Percentiles rank a stretch among this genome's conserved stretches.
phyloP scores from a whole-genome alignment of 2,329 filamentous ascomycete species.

The Trichoderma polysporum region DNA sequence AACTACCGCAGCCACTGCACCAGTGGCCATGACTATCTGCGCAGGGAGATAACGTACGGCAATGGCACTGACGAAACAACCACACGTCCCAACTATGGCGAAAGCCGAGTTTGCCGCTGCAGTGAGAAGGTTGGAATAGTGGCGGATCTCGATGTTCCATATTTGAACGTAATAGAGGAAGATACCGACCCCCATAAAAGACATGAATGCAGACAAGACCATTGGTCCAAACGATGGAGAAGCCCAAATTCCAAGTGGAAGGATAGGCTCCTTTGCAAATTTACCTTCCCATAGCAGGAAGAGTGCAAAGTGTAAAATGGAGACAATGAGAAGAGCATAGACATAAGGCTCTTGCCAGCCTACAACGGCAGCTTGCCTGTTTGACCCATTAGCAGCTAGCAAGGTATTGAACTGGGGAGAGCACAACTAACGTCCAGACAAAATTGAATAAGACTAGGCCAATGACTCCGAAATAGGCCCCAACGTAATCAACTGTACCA shows the following conservation, averaged over 20 bases:
- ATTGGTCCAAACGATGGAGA: constrained; percentile 45
- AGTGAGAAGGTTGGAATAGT: constrained; percentile 41
- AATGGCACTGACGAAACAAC: constrained; percentile 42
- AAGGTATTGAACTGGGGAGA: no score
- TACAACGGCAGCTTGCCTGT: constrained; percentile 41
- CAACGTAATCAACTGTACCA: constrained; percentile 37
- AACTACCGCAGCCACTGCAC: constrained; percentile 31
- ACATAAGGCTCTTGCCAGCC: constrained; percentile 46
- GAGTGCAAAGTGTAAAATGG: constrained; percentile 30
- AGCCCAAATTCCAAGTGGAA: constrained; percentile 46
- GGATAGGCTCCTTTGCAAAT: constrained; percentile 42
- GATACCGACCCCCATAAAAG: constrained; percentile 50
- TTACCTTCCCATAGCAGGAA: constrained; percentile 45
- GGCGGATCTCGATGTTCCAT: constrained; percentile 45
- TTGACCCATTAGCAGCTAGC: background rate
- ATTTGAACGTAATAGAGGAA: constrained; percentile 48
- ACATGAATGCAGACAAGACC: constrained; percentile 44
- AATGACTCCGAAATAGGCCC: constrained; percentile 38
- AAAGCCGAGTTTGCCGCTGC: constrained; percentile 42
- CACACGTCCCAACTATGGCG: constrained; percentile 38
- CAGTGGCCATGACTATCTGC: constrained; percentile 49
- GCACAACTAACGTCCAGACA: constrained; percentile 47
- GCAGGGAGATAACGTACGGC: constrained; percentile 47
- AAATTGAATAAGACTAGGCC: constrained; percentile 50
- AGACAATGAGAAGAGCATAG: constrained; percentile 40